These are phyloP conservation scores for Nemania sp. DNA, from an alignment of 2,329 filamentous ascomycete genomes.

Conservation along the genomic window DNA sequence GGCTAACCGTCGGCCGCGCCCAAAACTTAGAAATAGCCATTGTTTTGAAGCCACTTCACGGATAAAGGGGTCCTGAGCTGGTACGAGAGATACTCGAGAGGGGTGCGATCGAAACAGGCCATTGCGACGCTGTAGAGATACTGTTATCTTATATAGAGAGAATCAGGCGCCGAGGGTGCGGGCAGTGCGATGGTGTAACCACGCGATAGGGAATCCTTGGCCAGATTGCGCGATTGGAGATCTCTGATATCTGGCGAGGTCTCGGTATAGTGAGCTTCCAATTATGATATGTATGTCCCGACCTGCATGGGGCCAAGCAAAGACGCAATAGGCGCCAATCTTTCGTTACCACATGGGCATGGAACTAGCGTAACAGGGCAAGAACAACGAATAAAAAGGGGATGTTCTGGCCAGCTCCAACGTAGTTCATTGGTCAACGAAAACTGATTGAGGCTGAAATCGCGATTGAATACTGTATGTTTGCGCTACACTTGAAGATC, in stretches of 20 bases:
- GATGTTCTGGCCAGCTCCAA: background rate
- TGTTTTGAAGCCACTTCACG: background rate
- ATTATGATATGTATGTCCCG: conserved; percentile 12
- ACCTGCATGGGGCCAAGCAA: conserved; percentile 15
- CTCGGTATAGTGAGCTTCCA: conserved; percentile 6
- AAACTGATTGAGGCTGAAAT: background rate
- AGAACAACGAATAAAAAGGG: background rate
- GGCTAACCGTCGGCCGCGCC: conserved; percentile 16
- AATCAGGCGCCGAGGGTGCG: background rate
- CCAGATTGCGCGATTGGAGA: conserved; percentile 11
- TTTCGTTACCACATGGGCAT: conserved; percentile 9
- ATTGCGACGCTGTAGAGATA: background rate
- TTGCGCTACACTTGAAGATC: no score
- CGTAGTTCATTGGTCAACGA: background rate
- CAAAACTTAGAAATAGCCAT: conserved; percentile 34
- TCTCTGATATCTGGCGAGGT: conserved; percentile 7
- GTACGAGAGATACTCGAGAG: background rate
- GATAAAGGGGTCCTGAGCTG: background rate
- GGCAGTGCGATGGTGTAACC: conserved; percentile 11
- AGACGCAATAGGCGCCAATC: conserved; percentile 23
- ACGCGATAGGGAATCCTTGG: conserved; percentile 8
- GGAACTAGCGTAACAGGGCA: background rate
- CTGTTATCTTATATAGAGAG: conserved; percentile 12
- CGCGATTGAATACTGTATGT: no score
- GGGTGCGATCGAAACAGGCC: background rate